Base-by-base conservation (phyloP, 768 basidiomycete genomes). In the Pleurotus pulmonarius region DNA sequence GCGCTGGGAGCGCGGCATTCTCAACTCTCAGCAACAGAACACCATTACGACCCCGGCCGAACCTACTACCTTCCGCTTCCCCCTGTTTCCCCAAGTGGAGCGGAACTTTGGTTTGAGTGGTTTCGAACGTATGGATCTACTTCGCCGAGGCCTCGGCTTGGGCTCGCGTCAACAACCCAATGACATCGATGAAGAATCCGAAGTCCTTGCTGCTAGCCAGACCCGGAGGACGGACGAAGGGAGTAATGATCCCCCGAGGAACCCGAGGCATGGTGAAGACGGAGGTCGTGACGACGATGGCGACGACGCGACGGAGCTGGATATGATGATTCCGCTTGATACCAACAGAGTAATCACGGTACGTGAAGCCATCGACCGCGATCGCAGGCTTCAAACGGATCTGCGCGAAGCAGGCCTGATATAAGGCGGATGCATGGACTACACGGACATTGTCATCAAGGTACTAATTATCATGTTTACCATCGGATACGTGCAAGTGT, bases 1-100 rank as follows among this genome's bases (percentile, higher is more conserved):
- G 67, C 84, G 90, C 47, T 94, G 91, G 91, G 92, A 94, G 67
- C 77, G 81, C 56, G 83, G 87, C 13, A 87, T 94, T 56, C 74
- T 90, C 20, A 76, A 81, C 7, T 83, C 88, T 5, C 81, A 81
- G 59, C 73, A 67, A 43, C 70, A 74, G 13, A 69, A 67, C 63
- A 39, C 57, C 55, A 22, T 58, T 53, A 40, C 65, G 57, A 59
- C 61, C 56, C 61, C 65, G 45, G 43, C 54, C 1, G 57, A 57
- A 56, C 61, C 60, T 16, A 65, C 60, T 59, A 47, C 34, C 44
- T 43, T 26, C 49, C 22, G 56, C 22, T 61, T 60, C 13, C 55
- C 67, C 37, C 59, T 76, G 24, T 58, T 74, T 24, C 66, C 72
- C 34, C 71, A 72, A 12, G 62, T 81, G 48, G 77, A 79, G 43